Base-by-base conservation (phyloP, 495 filamentous ascomycete species). In the Rhypophila decipiens region DNA sequence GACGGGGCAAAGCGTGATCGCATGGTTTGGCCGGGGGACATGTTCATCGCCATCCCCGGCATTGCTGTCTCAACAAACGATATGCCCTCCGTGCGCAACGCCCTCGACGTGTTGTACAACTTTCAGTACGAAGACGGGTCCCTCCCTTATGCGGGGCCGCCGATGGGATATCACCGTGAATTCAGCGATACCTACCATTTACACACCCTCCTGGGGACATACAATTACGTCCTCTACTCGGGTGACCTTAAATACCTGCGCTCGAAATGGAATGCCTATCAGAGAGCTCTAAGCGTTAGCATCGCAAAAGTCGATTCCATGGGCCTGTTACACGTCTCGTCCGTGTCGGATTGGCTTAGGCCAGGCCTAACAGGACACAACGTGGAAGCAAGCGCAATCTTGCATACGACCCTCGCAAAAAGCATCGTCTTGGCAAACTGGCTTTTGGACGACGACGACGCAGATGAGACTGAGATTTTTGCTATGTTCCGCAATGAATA, bases 121-220 rank as follows among this genome's bases (percentile, higher is more conserved):
- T 52, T 66, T 22, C 73, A 76, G 42, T 72, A 74, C 44, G 56
- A 52, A 33, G 59, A 69, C 43, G 77, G 76, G 12, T 68, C 68
- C 5, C 70, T 79, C 46, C 73, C 72, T n/a, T 81, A 82, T 56
- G 77, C 77, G 17, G 79, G 81, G 0, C 78, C 76, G 21, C 78
- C 78, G 13, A 61, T 82, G 49, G 74, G 78, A 20, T 69, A 73
- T 24, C 71, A 70, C 35, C 61, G 64, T n/a, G 73, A 71, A 50
- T 63, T 76, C 54, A 69, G 69, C 37, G 77, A 82, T 44, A 82
- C 77, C 5, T 84, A 83, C 53, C 80, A 84, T 47, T 68, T 84
- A 57, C 77, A 78, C 66, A 71, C 74, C 5, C 71, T 84, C 61
- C 66, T 82, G 27, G 77, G 78, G n/a, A 77, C 72, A 5, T 80